phyloP scores from a whole-genome alignment of 1,139 yeast species.

The Candida sp. region DNA sequence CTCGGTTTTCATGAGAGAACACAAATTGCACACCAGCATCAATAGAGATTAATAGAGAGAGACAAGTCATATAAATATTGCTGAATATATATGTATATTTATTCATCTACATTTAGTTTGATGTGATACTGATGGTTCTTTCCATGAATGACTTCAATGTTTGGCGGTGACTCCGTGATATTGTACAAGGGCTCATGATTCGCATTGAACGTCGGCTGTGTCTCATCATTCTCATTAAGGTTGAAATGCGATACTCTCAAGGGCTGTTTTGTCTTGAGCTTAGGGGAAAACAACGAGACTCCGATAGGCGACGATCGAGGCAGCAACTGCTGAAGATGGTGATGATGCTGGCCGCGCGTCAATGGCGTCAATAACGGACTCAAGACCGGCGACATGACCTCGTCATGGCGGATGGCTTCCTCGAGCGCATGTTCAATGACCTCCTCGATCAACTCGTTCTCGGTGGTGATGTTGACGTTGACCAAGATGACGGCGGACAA shows the following conservation, averaged over 20 bases:
- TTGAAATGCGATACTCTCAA: conserved; percentile 15
- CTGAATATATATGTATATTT: conserved; percentile 1
- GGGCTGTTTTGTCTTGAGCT: conserved; percentile 4
- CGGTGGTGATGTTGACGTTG: conserved; percentile 45
- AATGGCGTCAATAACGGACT: conserved; percentile 41
- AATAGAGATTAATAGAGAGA: conserved; percentile 30
- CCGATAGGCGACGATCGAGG: conserved; percentile 5
- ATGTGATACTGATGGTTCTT: conserved; percentile 46
- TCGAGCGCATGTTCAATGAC: conserved; percentile 54
- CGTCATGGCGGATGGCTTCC: conserved; percentile 51
- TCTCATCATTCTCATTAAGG: conserved; percentile 17
- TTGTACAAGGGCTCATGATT: conserved; percentile 29
- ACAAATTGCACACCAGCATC: conserved; percentile 41
- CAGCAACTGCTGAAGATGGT: background rate
- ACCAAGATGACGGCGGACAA: conserved; percentile 51
- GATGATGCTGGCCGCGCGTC: conserved; percentile 6
- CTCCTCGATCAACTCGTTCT: conserved; percentile 49
- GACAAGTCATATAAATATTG: no score
- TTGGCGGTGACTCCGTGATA: conserved; percentile 12
- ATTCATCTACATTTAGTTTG: conserved; percentile 11
- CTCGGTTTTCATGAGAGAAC: conserved; percentile 47
- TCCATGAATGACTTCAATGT: conserved; percentile 39
- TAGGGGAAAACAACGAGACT: conserved; percentile 5
- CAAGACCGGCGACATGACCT: conserved; percentile 48
- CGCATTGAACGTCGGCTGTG: conserved; percentile 19